Percentiles rank a stretch among this genome's conserved stretches.
Evolutionary conservation across 805 yeast species (phyloP).

Genomic region (Myxozyma neglecta): DNA sequence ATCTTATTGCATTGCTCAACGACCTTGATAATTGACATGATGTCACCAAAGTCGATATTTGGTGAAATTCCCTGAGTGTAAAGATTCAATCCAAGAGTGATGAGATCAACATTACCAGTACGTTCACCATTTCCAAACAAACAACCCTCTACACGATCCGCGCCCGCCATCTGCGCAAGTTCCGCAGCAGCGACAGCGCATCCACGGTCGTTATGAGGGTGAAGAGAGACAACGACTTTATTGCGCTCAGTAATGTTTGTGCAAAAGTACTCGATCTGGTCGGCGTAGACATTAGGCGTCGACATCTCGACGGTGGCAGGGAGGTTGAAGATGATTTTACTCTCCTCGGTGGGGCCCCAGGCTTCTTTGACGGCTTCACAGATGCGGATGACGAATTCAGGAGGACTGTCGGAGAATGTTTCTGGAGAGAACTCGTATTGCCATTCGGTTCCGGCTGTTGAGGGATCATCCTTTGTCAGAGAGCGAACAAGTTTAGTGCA

Average conservation of each 20-base stretch:
- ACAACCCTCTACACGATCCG: slow-evolving; percentile 86
- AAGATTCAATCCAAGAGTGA: slow-evolving; percentile 71
- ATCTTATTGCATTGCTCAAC: slow-evolving; percentile 80
- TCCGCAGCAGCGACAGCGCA: slow-evolving; percentile 90
- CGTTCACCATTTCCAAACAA: slow-evolving; percentile 85
- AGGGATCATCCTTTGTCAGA: slow-evolving; percentile 69
- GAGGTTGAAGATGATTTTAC: slow-evolving; percentile 73
- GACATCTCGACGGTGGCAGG: slow-evolving; percentile 86
- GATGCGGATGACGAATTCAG: slow-evolving; percentile 61
- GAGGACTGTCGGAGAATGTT: slow-evolving; percentile 68
- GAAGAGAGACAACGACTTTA: slow-evolving; percentile 70
- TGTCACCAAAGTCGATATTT: slow-evolving; percentile 67
- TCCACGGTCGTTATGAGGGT: slow-evolving; percentile 83
- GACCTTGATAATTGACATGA: slow-evolving; percentile 63
- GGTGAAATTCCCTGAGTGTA: slow-evolving; percentile 80
- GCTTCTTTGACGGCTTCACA: slow-evolving; percentile 75
- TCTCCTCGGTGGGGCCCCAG: slow-evolving; percentile 66
- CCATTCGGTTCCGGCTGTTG: slow-evolving; percentile 59
- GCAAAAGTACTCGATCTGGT: slow-evolving; percentile 74
- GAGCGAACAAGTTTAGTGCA: slow-evolving; percentile 62
- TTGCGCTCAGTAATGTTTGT: slow-evolving; percentile 64
- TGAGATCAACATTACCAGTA: slow-evolving; percentile 82
- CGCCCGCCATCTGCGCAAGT: slow-evolving; percentile 78
- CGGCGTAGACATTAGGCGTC: slow-evolving; percentile 80
- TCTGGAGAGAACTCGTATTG: slow-evolving; percentile 79